Evolutionary conservation across 1,284 basidiomycete species (phyloP), one percentile per base, ranked within the genome.

Genomic region (Ustilago vetiveriae): DNA sequence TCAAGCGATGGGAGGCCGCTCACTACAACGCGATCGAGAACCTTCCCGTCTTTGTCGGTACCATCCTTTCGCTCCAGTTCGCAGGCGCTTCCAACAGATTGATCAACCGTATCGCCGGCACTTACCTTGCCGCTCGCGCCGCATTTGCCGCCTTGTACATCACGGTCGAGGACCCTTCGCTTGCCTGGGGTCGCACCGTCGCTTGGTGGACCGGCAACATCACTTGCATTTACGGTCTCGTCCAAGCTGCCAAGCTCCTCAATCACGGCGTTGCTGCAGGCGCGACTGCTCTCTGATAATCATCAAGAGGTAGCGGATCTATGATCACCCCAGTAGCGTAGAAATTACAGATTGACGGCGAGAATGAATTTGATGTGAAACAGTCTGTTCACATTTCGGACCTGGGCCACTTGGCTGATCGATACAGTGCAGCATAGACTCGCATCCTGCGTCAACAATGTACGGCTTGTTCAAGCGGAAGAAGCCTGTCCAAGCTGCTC

Each of bases 11-110:
- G 68, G 53, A 71, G 44, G 68, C 68, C 14, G 68, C 68, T 36
- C 68, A 71, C 54, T 71, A 71, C 68, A 71, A 71, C 30, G 56
- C 68, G 17, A 38, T 71, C 21, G 68, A 66, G 35, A 59, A 55
- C 49, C 50, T 71, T 6, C 62, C 68, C 39, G 44, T 71, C 47
- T 71, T 71, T 33, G 23, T 71, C 33, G 68, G 56, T 21, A 36
- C 68, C 47, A 60, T 71, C 24, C 45, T 71, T n/a, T 71, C 68
- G 30, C 68, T 71, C 3, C 68, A 71, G 26, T 29, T 71, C 19
- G 57, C 68, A 4, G 57, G 62, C 39, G 68, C 54, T 23, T 43
- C 68, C 21, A 71, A 71, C 57, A 37, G 57, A 10, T 9, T 66
- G 26, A 58, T 66, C 50, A 71, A 71, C 50, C 68, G 68, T 21